A percentile compares a stretch with the other conserved stretches of the same genome.
phyloP scores from a whole-genome alignment of 2,329 filamentous ascomycete species.

The Trichoderma sp. region DNA sequence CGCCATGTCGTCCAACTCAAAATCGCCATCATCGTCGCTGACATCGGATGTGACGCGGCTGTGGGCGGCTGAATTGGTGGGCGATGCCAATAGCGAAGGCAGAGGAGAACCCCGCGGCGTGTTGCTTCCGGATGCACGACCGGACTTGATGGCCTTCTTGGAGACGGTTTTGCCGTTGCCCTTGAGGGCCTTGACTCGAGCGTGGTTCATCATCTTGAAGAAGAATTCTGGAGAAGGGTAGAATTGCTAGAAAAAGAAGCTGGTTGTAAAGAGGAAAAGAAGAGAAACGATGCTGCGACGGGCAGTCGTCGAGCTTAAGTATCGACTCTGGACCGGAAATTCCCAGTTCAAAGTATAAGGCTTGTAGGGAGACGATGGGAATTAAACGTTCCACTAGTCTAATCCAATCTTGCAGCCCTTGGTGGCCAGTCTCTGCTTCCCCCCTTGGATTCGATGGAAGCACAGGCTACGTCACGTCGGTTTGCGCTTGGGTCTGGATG shows the following conservation, averaged over 20 bases:
- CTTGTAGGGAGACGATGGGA: not conserved
- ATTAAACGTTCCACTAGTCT: not conserved
- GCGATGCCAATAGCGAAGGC: conserved; percentile 56
- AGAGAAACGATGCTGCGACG: not conserved
- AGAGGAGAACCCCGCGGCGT: conserved; percentile 61
- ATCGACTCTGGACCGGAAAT: not conserved
- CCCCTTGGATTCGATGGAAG: not conserved
- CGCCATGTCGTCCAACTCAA: conserved; percentile 43
- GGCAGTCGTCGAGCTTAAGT: not conserved
- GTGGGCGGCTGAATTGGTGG: conserved; percentile 55
- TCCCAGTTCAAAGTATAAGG: not conserved
- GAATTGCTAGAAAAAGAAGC: not conserved
- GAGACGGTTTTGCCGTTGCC: conserved; percentile 72
- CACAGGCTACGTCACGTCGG: conserved; percentile 16
- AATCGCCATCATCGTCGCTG: conserved; percentile 47
- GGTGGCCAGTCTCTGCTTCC: not conserved
- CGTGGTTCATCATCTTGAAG: conserved; percentile 55
- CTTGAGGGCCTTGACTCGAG: conserved; percentile 64
- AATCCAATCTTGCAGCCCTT: not conserved
- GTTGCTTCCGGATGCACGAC: conserved; percentile 54
- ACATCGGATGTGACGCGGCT: conserved; percentile 63
- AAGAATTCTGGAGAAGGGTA: not conserved
- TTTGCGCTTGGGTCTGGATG: conserved; percentile 11
- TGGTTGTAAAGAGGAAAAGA: not conserved
- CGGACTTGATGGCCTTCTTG: conserved; percentile 60